Evolutionary conservation across 805 yeast genomes (phyloP), one percentile per base, ranked within the genome.

Genomic region (Myxozyma melibiosi): DNA sequence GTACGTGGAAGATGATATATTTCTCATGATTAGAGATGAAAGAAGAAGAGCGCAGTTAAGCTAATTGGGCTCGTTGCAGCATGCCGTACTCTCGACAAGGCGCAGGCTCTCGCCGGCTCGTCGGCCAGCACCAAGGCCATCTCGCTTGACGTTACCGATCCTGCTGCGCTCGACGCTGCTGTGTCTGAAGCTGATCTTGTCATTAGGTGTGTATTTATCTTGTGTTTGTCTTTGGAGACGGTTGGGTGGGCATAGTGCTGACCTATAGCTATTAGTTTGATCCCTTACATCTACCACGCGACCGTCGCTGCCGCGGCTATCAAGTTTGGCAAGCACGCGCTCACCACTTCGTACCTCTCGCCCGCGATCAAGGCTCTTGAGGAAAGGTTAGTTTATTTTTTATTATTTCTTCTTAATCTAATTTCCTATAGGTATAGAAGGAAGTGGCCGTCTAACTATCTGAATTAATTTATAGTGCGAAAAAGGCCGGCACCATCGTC

Each of bases 311-410:
- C 86, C 80, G 80, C 95, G 62, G 99, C 97, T 49, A 90, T 91
- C 78, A 87, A 86, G 75, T 77, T 81, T 76, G 89, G 90, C 80
- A 88, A 86, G 74, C 54, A 66, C 52, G 92, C 88, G 40, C 95
- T 91, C 58, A 94, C 99, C 67, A 91, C 99, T 44, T 90, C 97
- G n/a, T 94, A 94, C 80, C 88, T 90, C 73, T 89, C 94, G 65
- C 64, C 61, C 22, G 55, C 62, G 22, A 60, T 62, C 42, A 44
- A 33, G 46, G 66, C 59, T 3, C 56, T 62, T 6, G 66, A 62
- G 31, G 62, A 55, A 24, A 55, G 49, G 54, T 58, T 20, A n/a
- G 61, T 49, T 9, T 14, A 7, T 5, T 14, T 18, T 11, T n/a
- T 22, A 7, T 25, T 14, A n/a, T 35, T n/a, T 8, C 25, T 33